Base-by-base conservation (phyloP, 2,329 filamentous ascomycete species). In the Alternaria brassicicola region DNA sequence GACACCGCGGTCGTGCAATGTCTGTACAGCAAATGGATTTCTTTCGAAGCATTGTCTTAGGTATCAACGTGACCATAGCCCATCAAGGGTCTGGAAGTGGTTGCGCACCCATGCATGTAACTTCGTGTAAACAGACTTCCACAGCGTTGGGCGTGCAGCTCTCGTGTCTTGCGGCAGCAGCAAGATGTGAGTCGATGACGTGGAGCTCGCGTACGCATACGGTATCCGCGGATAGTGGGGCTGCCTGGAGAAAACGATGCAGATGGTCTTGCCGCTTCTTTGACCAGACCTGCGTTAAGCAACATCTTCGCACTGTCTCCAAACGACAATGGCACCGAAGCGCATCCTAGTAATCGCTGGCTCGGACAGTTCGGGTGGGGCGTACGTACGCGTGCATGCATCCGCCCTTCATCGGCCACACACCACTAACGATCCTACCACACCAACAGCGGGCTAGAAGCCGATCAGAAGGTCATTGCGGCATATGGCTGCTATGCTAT, bases 401-500 rank as follows among this genome's bases (percentile, higher is more conserved):
- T 26, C 58, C 52, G 30, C 45, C 63, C 58, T 46, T 69, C 61
- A 48, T 38, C 41, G 58, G 56, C 49, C 36, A 42, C 51, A 63
- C 33, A 35, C 35, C 43, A 63, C 69, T 75, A 57, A 72, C 60
- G 19, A 38, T 19, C 19, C 47, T 43, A 35, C 28, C 51, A 33
- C 70, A 97, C 35, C 55, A 42, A 57, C 49, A 57, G 93, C 55
- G 95, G 94, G 50, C 86, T 99, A 31, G 94, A 99, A 78, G 95
- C 94, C 36, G 94, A 98, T 76, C 93, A 98, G 74, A 96, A 97
- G 76, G 93, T 96, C 61, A 89, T 97, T 60, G 90, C 93, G 42
- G 92, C 91, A 17, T 93, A 98, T 85, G 89, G 90, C 59, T 95
- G 91, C 80, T 98, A 98, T 83, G 93, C 92, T 59, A 96, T 97